These are phyloP conservation scores for Striga hermonthica DNA, from an alignment of 305 asterid species.

Conservation along the genomic window DNA sequence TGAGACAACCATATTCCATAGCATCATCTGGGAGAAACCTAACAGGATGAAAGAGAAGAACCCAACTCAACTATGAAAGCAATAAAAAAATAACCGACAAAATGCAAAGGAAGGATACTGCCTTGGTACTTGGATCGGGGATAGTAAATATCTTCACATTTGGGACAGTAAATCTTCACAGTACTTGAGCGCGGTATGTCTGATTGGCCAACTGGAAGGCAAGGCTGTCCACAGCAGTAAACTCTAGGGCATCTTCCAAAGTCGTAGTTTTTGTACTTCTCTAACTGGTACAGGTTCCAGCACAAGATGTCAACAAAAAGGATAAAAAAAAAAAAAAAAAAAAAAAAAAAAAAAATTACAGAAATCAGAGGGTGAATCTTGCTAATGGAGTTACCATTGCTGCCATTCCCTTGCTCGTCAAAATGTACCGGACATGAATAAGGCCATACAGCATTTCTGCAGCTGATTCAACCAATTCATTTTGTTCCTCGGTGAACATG, in stretches of 20 bases:
- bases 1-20: too few species aligned
- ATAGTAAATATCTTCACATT: constrained; percentile 84
- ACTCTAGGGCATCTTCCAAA: constrained; percentile 97
- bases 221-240: constrained; percentile 91
- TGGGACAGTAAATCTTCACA: constrained; percentile 87
- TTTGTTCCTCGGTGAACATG: constrained; percentile 89
- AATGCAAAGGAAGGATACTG: constrained; percentile 80
- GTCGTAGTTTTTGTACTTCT: constrained; percentile 87
- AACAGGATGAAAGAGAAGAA: too few species aligned
- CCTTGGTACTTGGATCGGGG: constrained; percentile 87
- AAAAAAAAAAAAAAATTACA: constrained; percentile 10
- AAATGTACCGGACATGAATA: constrained; percentile 79
- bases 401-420: constrained; percentile 93
- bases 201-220: constrained; percentile 97
- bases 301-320: constrained; percentile 25
- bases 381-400: constrained; percentile 64
- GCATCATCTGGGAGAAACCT: too few species aligned
- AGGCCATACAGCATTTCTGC: constrained; percentile 96
- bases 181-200: constrained; percentile 86
- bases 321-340: too few species aligned
- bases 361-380: constrained; percentile 9
- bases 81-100: not conserved
- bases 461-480: constrained; percentile 88
- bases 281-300: constrained; percentile 50
- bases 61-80: too few species aligned